Base-by-base conservation (phyloP, 495 filamentous ascomycete genomes). In the Penicillium steckii region DNA sequence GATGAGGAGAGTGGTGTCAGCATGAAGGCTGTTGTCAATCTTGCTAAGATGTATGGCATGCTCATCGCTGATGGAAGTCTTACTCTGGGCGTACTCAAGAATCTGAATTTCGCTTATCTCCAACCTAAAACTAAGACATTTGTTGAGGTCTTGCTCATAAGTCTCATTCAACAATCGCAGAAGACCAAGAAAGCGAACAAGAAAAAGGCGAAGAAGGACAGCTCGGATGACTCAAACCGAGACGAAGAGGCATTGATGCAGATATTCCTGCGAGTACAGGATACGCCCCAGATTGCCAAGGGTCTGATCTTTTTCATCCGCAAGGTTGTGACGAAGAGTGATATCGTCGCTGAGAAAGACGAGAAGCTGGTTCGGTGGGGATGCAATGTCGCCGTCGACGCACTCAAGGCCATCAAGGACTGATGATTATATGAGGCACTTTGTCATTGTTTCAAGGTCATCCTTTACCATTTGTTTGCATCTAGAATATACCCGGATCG, bases 41-140 rank as follows among this genome's bases (percentile, higher is more conserved):
- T 92, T n/a, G 91, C 89, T 15, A 90, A 88, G 69, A 77, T 96
- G 78, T 96, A 84, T 65, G 92, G 86, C 7, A 75, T 73, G 18
- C 72, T 98, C 3, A 80, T 97, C 43, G 81, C 80, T 0, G 84
- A 84, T 29, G 82, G 82, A 3, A 78, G 71, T 1, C 66, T 97
- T 18, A 74, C 74, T 4, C 65, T 98, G 12, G 71, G 74, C 1
- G 74, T 87, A 25, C 66, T 97, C 35, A 96, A 87, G 68, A 85
- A 80, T 27, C 83, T 96, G 35, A 91, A 93, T 55, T 81, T 93
- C 37, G 74, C 84, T 10, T 89, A 87, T 60, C 73, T 96, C 17
- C 88, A 92, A 57, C 68, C 78, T 4, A 89, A 88, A 69, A 88
- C 88, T 0, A 84, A 82, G 50, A 83, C 77, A 1, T 93, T 96